A percentile compares a stretch with the other conserved stretches of the same genome.
phyloP scores from a whole-genome alignment of 1,284 basidiomycete species.

The Cutaneotrichosporon cavernicola region DNA sequence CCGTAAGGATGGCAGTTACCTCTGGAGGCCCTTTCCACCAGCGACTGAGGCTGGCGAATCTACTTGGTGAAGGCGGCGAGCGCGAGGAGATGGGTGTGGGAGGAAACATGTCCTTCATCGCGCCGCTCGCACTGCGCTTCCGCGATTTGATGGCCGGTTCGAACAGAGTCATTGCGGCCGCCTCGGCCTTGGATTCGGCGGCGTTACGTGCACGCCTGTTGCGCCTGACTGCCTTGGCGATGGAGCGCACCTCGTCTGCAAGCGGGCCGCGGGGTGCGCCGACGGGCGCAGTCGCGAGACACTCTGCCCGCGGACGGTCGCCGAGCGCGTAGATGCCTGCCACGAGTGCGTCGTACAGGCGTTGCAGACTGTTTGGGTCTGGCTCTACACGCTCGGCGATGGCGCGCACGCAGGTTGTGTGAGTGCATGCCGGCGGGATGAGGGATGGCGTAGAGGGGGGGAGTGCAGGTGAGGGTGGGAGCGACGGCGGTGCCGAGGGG shows the following conservation, averaged over 20 bases:
- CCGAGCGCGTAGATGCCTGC: constrained; percentile 9
- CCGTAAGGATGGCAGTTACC: background rate
- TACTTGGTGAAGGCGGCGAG: background rate
- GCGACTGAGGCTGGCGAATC: background rate
- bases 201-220: background rate
- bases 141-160: background rate
- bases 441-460: background rate
- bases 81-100: background rate
- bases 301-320: background rate
- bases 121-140: background rate
- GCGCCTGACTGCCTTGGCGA: background rate
- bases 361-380: background rate
- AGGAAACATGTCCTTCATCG: background rate
- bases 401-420: constrained; percentile 2
- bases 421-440: background rate
- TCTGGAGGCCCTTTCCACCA: background rate
- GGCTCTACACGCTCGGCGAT: constrained; percentile 1
- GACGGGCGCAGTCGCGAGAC: constrained; percentile 1
- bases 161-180: background rate
- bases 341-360: constrained; percentile 8
- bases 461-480: background rate
- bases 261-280: background rate
- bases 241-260: constrained; percentile 6
- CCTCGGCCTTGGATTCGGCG: background rate
- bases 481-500: background rate